Evolutionary conservation across 2,329 filamentous ascomycete genomes (phyloP).

Genomic region (Fusarium zealandicum): DNA sequence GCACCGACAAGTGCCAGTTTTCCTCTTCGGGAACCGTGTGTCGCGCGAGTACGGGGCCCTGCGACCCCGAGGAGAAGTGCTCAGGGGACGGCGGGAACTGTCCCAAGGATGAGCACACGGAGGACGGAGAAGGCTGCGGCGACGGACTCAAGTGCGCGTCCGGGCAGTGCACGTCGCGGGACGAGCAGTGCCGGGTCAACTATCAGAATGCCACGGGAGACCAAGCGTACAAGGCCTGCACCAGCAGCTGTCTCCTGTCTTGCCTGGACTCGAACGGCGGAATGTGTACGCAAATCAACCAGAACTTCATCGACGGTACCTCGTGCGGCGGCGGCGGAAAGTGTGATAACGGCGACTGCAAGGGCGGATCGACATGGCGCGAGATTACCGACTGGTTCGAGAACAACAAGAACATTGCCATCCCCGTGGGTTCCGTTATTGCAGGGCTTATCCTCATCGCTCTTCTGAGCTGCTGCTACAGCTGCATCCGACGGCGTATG

Average conservation of each 20-base stretch:
- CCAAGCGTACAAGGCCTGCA: slow-evolving; percentile 82
- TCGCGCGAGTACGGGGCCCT: slow-evolving; percentile 77
- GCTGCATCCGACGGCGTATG: slow-evolving; percentile 47
- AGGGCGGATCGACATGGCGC: slow-evolving; percentile 71
- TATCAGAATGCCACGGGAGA: slow-evolving; percentile 76
- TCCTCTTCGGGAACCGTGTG: slow-evolving; percentile 75
- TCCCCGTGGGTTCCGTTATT: slow-evolving; percentile 76
- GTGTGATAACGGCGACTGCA: slow-evolving; percentile 81
- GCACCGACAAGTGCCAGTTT: slow-evolving; percentile 71
- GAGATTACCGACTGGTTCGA: slow-evolving; percentile 80
- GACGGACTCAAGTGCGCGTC: slow-evolving; percentile 79
- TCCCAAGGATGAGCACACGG: slow-evolving; percentile 72
- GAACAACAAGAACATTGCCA: slow-evolving; percentile 80
- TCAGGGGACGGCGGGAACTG: slow-evolving; percentile 75
- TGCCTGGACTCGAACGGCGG: slow-evolving; percentile 78
- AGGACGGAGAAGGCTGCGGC: slow-evolving; percentile 78
- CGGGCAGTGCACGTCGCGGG: slow-evolving; percentile 91
- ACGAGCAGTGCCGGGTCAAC: slow-evolving; percentile 85
- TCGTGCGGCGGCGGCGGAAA: slow-evolving; percentile 79
- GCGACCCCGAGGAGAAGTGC: slow-evolving; percentile 87
- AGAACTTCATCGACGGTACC: slow-evolving; percentile 95
- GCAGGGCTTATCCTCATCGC: slow-evolving; percentile 76
- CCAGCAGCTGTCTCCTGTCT: slow-evolving; percentile 72
- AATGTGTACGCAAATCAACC: slow-evolving; percentile 77
- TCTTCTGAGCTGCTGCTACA: slow-evolving; percentile 71